Conservation (phyloP, 441 rosid genomes). For the Erysimum cheiri region DNA sequence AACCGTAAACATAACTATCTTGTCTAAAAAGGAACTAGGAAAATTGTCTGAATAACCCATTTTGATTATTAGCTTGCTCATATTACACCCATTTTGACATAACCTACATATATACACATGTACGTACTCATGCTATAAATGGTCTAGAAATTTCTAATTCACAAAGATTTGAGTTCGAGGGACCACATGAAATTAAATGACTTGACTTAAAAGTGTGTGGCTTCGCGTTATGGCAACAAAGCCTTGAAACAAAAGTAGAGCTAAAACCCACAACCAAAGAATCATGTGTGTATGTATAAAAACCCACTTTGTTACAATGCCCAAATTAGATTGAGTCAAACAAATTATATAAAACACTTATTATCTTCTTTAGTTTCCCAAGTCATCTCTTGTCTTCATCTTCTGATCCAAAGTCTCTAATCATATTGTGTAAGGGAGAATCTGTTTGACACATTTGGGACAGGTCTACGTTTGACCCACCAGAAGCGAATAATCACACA, state of each 20-base stretch:
- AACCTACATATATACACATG: background rate
- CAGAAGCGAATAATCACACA: conserved; percentile 35
- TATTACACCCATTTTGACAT: no score
- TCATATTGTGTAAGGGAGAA: conserved; percentile 28
- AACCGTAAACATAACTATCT: background rate
- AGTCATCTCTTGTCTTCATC: conserved; percentile 45
- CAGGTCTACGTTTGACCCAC: conserved; percentile 63
- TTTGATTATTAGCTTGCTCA: no score
- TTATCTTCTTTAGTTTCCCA: conserved; percentile 24
- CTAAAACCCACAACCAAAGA: conserved; percentile 21
- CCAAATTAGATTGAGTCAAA: conserved; percentile 35
- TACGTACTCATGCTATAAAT: conserved; percentile 2
- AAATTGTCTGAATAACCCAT: no score
- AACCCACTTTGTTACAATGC: conserved; percentile 18
- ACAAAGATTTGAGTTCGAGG: background rate
- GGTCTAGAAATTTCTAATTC: conserved; percentile 29
- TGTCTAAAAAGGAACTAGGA: no score
- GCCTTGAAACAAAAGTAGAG: conserved; percentile 22
- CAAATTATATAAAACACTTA: conserved; percentile 6
- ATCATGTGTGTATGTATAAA: conserved; percentile 17
- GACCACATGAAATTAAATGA: conserved; percentile 31
- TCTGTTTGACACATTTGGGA: conserved; percentile 50
- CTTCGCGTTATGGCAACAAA: conserved; percentile 30
- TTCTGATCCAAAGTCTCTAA: conserved; percentile 37
- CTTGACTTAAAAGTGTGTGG: conserved; percentile 36